phyloP scores from a whole-genome alignment of 805 yeast species.

The Monosporozyma aquatica region DNA sequence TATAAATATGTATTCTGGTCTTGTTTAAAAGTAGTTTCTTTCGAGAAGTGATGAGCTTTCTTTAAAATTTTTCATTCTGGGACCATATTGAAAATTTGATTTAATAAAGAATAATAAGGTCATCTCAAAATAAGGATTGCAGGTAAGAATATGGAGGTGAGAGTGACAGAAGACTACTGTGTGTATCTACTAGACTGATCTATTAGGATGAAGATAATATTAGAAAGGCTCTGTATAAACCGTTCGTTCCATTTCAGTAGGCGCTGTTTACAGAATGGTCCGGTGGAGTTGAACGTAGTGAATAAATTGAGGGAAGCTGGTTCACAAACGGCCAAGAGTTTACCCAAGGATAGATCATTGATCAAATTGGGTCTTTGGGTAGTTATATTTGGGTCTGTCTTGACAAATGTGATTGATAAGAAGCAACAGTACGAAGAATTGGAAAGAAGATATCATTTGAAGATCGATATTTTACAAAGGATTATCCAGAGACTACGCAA shows the following conservation, averaged over 20 bases:
- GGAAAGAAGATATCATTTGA: conserved; percentile 32
- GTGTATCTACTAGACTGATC: no score
- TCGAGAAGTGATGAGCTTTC: conserved; percentile 1
- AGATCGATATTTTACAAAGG: conserved; percentile 31
- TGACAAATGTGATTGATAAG: conserved; percentile 37
- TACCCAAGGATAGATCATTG: conserved; percentile 16
- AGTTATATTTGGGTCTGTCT: conserved; percentile 39
- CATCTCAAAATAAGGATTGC: not conserved
- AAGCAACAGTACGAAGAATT: conserved; percentile 35
- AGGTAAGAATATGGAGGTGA: no score
- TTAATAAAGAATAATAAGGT: not conserved
- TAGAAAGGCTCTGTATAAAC: no score
- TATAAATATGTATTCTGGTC: no score
- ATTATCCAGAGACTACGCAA: conserved; percentile 33
- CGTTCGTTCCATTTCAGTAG: no score
- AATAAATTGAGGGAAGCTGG: not conserved
- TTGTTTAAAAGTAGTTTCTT: not conserved
- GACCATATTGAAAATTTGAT: not conserved
- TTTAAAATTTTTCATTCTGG: conserved; percentile 2
- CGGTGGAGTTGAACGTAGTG: not conserved
- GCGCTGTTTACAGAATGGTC: no score
- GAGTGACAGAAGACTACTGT: not conserved
- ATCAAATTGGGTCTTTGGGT: conserved; percentile 35
- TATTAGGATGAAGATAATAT: no score
- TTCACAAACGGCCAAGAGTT: not conserved